These are phyloP conservation scores for Brassica napus DNA, from an alignment of 345 rosid genomes.

Conservation along the genomic window Da-Ae NC_063439.1:11091501-11092000, in stretches of 20 bases:
- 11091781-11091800: conserved; percentile 29
- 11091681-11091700: not conserved
- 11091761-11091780: not conserved
- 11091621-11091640: not conserved
- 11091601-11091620: not conserved
- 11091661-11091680: not conserved
- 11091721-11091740: not conserved
- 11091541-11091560: not conserved
- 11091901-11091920: conserved; percentile 47
- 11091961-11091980: conserved; percentile 57
- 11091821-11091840: conserved; percentile 35
- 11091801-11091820: not conserved
- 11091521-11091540: not conserved
- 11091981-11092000: conserved; percentile 46
- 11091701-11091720: not conserved
- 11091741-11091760: not conserved
- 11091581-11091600: not conserved
- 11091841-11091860: conserved; percentile 31
- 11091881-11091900: not conserved
- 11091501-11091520: not conserved
- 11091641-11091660: not conserved
- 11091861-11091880: conserved; percentile 10
- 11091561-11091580: not conserved
- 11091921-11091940: conserved; percentile 51
- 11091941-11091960: conserved; percentile 24